phyloP scores from a whole-genome alignment of 768 basidiomycete species.

The Termitomyces sp. region DNA sequence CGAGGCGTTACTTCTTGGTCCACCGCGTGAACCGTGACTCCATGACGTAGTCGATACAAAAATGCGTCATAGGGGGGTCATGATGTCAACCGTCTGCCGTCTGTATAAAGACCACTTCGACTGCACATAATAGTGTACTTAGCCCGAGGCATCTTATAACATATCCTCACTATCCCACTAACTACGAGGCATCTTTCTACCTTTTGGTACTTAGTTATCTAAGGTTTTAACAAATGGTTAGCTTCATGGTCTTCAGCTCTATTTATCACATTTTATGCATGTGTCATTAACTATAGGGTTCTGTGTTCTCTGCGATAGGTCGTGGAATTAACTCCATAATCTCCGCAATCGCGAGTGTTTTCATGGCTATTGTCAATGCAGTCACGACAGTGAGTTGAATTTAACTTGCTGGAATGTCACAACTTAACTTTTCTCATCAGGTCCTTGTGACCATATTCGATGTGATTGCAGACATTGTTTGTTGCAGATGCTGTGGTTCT shows the following conservation, averaged over 20 bases:
- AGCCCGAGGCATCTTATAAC: too few species aligned
- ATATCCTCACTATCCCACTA: too few species aligned
- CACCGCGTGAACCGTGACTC: too few species aligned
- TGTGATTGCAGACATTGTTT: conserved; percentile 49
- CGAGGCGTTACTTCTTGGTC: too few species aligned
- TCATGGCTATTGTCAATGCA: conserved; percentile 54
- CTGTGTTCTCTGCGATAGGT: conserved; percentile 63
- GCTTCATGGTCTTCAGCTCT: background rate
- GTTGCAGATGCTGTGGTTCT: conserved; percentile 42
- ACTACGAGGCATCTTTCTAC: too few species aligned
- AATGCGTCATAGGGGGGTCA: too few species aligned
- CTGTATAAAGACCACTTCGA: too few species aligned
- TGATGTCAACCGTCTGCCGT: too few species aligned
- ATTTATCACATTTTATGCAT: background rate
- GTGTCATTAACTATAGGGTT: conserved; percentile 32
- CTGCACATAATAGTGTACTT: too few species aligned
- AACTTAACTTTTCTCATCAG: conserved; percentile 24
- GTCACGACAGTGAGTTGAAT: conserved; percentile 48
- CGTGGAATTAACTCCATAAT: conserved; percentile 53
- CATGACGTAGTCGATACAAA: too few species aligned
- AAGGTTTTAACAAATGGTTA: background rate
- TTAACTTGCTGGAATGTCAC: too few species aligned
- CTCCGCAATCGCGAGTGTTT: conserved; percentile 50
- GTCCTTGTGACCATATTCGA: conserved; percentile 62
- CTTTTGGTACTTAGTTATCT: too few species aligned